Percentiles rank a stretch among this genome's conserved stretches.
Conservation (phyloP, 306 rosid genomes). For the Hylodesmum podocarpum region DNA sequence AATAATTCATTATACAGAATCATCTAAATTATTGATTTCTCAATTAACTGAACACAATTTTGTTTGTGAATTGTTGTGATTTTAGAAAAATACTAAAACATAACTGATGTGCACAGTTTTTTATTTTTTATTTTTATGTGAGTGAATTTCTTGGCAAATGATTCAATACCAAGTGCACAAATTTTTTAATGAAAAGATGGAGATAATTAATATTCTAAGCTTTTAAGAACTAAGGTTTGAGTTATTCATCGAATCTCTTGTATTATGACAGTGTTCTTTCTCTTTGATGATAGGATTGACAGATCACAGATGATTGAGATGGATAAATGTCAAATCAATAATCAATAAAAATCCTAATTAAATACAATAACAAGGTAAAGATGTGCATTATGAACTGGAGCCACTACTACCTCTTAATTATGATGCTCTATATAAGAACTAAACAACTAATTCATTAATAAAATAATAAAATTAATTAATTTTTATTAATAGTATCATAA, state of each 20-base stretch:
- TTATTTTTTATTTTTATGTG: not conserved
- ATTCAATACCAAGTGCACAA: not conserved
- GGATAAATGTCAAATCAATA: not conserved
- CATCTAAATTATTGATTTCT: not conserved
- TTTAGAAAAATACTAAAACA: not conserved
- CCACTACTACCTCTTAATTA: too few species aligned
- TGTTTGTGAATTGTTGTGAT: not conserved
- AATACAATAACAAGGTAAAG: not conserved
- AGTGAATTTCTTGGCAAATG: not conserved
- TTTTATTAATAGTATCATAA: too few species aligned
- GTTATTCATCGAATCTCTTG: not conserved
- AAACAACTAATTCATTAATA: too few species aligned
- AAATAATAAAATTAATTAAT: too few species aligned
- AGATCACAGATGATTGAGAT: not conserved
- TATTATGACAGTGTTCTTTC: not conserved
- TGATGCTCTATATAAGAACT: too few species aligned
- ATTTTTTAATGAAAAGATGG: not conserved
- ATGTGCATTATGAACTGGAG: not conserved
- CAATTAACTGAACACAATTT: not conserved
- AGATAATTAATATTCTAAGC: not conserved
- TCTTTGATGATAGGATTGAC: not conserved
- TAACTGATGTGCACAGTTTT: not conserved
- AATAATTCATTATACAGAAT: not conserved
- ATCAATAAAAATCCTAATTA: not conserved
- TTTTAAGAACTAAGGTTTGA: not conserved